Evolutionary conservation across 306 rosid genomes (phyloP), one percentile per base, ranked within the genome.

Genomic region (Prosopis cineraria): DNA sequence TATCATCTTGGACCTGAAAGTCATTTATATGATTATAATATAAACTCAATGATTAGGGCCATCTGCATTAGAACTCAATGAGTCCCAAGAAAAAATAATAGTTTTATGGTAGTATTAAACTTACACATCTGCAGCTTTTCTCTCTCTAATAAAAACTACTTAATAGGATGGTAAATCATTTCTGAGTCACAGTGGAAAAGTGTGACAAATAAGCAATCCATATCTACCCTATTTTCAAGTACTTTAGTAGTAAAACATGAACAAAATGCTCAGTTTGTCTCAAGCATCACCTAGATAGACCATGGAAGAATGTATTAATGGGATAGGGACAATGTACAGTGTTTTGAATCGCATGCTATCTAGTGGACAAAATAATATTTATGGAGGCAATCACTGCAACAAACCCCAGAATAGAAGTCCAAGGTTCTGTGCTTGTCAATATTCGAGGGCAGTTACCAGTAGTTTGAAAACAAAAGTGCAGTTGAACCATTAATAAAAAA

Each of bases 1-100:
- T 77, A 65, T 83, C 88, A 72, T 84, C 91, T 72, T 4, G 88
- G 65, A 76, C 87, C 97, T 92, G 65, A 86, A 72, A 79, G 41
- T 78, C 53, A 53, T 72, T 75, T 34, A 73, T 40, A 75, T 43
- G 52, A 58, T 33, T 72, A 48, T 74, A 31, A 37, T 39, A 80
- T 50, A 37, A 39, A 24, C 45, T 73, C 65, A 73, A 74, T 22
- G 72, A 31, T 27, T 37, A 71, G 48, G 76, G 44, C 12, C 17
- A 60, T 16, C 36, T 30, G 19, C 10, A 14, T 22, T 6, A 60
- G 22, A 60, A 60, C 6, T 31, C 36, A 8, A 9, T n/a, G n/a
- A 44, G 45, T 39, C 69, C 53, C 22, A 72, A 3, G 36, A 62
- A 73, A 73, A 50, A 56, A 75, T 73, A 52, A 37, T 58, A 55